Conservation (phyloP, 768 basidiomycete genomes). For the Serendipita sp. region DNA sequence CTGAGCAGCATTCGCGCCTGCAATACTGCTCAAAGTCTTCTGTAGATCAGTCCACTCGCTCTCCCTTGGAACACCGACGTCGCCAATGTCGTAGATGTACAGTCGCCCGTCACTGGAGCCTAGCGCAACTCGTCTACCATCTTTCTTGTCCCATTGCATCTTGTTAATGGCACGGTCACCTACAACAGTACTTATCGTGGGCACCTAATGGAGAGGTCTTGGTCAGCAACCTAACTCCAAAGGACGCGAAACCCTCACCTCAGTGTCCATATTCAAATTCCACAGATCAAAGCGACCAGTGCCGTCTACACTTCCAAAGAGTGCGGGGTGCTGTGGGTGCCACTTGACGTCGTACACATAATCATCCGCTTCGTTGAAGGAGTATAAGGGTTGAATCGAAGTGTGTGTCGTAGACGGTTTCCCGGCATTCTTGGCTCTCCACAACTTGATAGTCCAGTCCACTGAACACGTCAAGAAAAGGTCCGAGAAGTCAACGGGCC, state of each 20-base stretch:
- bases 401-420: constrained; percentile 47
- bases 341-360: constrained; percentile 98
- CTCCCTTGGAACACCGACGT: constrained; percentile 76
- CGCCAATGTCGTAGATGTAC: constrained; percentile 91
- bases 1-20: constrained; percentile 27
- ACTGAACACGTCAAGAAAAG: constrained; percentile 84
- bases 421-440: constrained; percentile 66
- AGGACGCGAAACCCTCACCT: constrained; percentile 38
- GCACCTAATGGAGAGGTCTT: constrained; percentile 43
- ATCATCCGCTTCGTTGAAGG: constrained; percentile 95
- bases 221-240: neutral
- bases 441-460: constrained; percentile 97
- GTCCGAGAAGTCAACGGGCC: constrained; percentile 89
- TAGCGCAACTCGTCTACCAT: constrained; percentile 75
- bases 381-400: constrained; percentile 61
- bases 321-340: constrained; percentile 89
- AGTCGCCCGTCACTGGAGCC: constrained; percentile 86
- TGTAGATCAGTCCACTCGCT: constrained; percentile 90
- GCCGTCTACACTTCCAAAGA: constrained; percentile 89
- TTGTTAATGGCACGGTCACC: constrained; percentile 86
- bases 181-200: constrained; percentile 72
- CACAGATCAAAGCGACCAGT: constrained; percentile 92
- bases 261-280: constrained; percentile 94
- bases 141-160: constrained; percentile 85
- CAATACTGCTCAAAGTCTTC: constrained; percentile 61